phyloP scores from a whole-genome alignment of 352 stramenopile species.

The Thraustotheca clavata region DNA sequence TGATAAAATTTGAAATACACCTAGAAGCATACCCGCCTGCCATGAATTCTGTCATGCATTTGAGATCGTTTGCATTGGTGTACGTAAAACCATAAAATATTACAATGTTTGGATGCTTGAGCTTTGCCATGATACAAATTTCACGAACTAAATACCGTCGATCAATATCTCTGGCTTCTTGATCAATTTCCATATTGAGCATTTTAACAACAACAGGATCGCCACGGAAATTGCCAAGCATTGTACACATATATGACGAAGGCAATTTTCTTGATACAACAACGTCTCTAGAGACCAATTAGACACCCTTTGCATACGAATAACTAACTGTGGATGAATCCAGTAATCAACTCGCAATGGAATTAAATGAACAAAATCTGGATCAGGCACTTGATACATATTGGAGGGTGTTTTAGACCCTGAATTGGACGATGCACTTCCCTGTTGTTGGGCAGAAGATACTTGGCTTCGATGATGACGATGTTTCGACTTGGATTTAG shows the following conservation, averaged over 20 bases:
- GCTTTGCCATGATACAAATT: conserved; percentile 20
- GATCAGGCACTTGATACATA: not conserved
- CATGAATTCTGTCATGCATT: conserved; percentile 31
- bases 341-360: conserved; percentile 8
- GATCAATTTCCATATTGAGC: not conserved
- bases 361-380: conserved; percentile 3
- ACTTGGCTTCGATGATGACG: not conserved
- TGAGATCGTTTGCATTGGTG: conserved; percentile 18
- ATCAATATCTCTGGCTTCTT: not conserved
- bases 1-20: not conserved
- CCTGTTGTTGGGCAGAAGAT: not conserved
- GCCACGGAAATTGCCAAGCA: conserved; percentile 12
- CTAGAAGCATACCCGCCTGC: conserved; percentile 16
- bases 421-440: not conserved
- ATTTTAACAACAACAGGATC: conserved; percentile 20
- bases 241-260: conserved; percentile 19
- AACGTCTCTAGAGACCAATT: not conserved
- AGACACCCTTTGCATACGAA: not conserved
- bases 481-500: not conserved
- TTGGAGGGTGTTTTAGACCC: not conserved
- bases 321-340: not conserved
- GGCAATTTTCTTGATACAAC: conserved; percentile 16
- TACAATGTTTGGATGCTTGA: conserved; percentile 20
- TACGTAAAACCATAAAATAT: conserved; percentile 20
- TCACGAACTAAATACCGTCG: conserved; percentile 20